phyloP scores from a whole-genome alignment of 495 filamentous ascomycete genomes.

The Podospora bellae-mahoneyi region DNA sequence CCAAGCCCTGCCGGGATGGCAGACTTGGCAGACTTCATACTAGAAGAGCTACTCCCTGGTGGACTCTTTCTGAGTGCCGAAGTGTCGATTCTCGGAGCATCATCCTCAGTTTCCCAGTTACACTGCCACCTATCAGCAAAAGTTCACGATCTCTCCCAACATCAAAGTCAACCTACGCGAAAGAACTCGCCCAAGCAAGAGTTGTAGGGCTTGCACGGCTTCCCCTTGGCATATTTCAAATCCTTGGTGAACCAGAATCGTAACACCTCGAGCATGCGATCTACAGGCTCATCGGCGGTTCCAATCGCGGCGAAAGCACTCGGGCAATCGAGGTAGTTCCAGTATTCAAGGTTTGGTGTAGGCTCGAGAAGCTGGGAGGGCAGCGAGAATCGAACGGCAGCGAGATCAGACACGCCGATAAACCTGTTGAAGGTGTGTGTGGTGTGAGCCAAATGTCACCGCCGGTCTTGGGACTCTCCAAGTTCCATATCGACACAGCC shows the following conservation, averaged over 20 bases:
- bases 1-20: constrained; percentile 24
- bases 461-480: background rate
- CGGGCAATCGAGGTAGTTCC: constrained; percentile 94
- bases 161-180: constrained; percentile 54
- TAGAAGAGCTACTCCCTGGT: constrained; percentile 47
- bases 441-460: constrained; percentile 9
- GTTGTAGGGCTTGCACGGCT: constrained; percentile 98
- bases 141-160: background rate
- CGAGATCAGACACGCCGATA: constrained; percentile 92
- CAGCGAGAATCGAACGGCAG: constrained; percentile 90
- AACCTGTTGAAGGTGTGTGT: constrained; percentile 53
- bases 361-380: constrained; percentile 94
- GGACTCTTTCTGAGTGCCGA: constrained; percentile 32
- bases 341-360: constrained; percentile 95
- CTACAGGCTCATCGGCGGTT: constrained; percentile 83
- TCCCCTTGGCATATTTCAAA: constrained; percentile 97
- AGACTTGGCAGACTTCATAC: constrained; percentile 45
- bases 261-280: constrained; percentile 87
- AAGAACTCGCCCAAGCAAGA: constrained; percentile 98
- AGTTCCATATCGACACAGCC: background rate
- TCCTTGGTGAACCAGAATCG: constrained; percentile 99
- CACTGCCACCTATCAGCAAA: constrained; percentile 51
- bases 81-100: constrained; percentile 50
- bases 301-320: constrained; percentile 96
- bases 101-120: constrained; percentile 87